phyloP scores from a whole-genome alignment of 208 protist genomes.

The Trypanosomatidae sp. region DNA sequence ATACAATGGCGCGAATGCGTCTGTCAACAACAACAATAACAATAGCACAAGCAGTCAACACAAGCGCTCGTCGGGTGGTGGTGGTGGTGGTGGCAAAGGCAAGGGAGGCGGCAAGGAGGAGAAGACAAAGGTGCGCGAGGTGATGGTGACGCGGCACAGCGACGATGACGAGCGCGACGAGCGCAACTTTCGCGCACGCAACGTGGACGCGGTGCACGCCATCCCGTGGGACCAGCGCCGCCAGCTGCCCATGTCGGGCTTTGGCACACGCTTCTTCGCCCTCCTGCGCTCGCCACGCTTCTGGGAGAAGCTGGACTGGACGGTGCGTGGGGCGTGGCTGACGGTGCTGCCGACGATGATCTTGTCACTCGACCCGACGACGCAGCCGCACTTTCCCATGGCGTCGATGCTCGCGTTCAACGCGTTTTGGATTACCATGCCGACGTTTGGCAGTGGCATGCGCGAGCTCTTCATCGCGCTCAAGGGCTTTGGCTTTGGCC shows the following conservation, averaged over 20 bases:
- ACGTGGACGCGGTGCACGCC: constrained; percentile 67
- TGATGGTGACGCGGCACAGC: constrained; percentile 7
- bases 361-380: constrained; percentile 65
- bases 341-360: constrained; percentile 83
- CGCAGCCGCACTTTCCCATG: constrained; percentile 46
- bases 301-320: constrained; percentile 86
- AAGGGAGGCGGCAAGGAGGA: constrained; percentile 6
- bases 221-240: constrained; percentile 83
- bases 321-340: constrained; percentile 63
- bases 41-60: constrained; percentile 4
- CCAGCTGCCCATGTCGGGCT: constrained; percentile 62
- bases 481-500: constrained; percentile 69
- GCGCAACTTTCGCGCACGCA: constrained; percentile 29
- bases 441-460: constrained; percentile 75
- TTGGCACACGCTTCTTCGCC: constrained; percentile 70
- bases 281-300: constrained; percentile 70
- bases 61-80: constrained; percentile 7
- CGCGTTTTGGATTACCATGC: constrained; percentile 84
- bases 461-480: constrained; percentile 61
- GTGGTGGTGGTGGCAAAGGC: constrained; percentile 12
- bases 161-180: constrained; percentile 72
- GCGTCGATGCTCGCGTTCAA: constrained; percentile 67
- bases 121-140: neutral
- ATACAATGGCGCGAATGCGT: constrained; percentile 1
- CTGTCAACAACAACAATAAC: constrained; percentile 1